phyloP scores from a whole-genome alignment of 2,329 filamentous ascomycete species.

The Phialemoniopsis sp. region DNA sequence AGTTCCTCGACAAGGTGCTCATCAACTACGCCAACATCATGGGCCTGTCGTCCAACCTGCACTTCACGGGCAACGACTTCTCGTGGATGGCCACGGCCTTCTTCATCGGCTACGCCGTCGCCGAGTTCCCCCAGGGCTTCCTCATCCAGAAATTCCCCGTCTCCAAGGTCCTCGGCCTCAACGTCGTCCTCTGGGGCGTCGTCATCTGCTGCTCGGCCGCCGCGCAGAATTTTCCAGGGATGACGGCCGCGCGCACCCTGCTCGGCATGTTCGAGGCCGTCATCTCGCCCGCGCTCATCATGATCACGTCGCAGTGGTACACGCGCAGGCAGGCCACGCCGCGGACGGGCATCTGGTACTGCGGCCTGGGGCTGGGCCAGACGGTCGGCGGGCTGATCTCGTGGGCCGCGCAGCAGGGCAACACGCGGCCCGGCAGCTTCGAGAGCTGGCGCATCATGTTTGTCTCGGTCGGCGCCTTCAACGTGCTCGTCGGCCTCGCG shows the following conservation, averaged over 20 bases:
- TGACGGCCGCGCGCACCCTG: constrained; percentile 3
- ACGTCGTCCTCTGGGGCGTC: background rate
- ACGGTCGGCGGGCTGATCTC: no score
- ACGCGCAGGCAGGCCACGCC: constrained; percentile 22
- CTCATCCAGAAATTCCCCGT: no score
- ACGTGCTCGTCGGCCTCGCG: constrained; percentile 19
- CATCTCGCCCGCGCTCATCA: constrained; percentile 8
- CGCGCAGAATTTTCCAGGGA: constrained; percentile 10
- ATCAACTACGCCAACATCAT: constrained; percentile 7
- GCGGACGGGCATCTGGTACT: constrained; percentile 11
- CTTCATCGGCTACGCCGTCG: constrained; percentile 3
- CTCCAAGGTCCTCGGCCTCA: no score
- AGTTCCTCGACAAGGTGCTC: constrained; percentile 11
- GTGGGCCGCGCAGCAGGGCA: no score
- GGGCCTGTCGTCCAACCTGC: constrained; percentile 6
- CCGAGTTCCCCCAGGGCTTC: background rate
- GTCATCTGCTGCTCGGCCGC: constrained; percentile 8
- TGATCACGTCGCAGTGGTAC: constrained; percentile 21
- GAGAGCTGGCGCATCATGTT: constrained; percentile 18
- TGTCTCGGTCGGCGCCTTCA: constrained; percentile 22
- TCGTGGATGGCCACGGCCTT: constrained; percentile 9
- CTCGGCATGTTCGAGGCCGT: constrained; percentile 8
- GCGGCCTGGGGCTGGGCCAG: no score
- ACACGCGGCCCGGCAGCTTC: no score
- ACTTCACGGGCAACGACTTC: constrained; percentile 6